These are phyloP conservation scores for Neonectria magnoliae DNA, from an alignment of 2,329 filamentous ascomycete genomes.

Conservation along the genomic window DNA sequence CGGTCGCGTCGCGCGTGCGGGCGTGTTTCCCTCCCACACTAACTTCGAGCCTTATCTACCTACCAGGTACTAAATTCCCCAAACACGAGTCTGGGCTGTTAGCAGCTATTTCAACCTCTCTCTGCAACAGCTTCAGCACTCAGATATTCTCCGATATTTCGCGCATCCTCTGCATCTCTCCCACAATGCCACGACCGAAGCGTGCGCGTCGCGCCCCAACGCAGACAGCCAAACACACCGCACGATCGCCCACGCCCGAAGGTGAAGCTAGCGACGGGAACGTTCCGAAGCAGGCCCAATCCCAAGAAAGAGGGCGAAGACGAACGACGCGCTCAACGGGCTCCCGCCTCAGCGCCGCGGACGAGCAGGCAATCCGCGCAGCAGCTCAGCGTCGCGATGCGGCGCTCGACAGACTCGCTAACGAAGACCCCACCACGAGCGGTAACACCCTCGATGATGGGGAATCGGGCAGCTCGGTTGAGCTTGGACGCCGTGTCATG, in stretches of 20 bases:
- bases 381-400: constrained; percentile 48
- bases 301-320: constrained; percentile 37
- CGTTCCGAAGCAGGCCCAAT: constrained; percentile 23
- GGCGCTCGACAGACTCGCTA: constrained; percentile 49
- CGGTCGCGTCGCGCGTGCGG: constrained; percentile 45
- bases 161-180: neutral
- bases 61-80: constrained; percentile 13
- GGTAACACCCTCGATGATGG: constrained; percentile 41
- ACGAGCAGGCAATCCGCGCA: constrained; percentile 41
- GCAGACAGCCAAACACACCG: constrained; percentile 35
- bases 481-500: constrained; percentile 50
- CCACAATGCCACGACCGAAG: constrained; percentile 45
- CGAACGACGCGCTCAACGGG: constrained; percentile 39
- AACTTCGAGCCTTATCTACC: constrained; percentile 11
- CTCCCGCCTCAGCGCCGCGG: constrained; percentile 31
- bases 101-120: neutral
- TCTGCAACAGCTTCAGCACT: constrained; percentile 13
- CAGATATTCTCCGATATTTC: neutral
- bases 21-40: constrained; percentile 41
- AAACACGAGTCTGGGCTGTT: constrained; percentile 12
- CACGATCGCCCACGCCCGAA: constrained; percentile 32
- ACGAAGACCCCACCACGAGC: constrained; percentile 46
- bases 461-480: constrained; percentile 48
- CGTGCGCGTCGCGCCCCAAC: constrained; percentile 42
- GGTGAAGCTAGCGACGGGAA: constrained; percentile 29